Percentiles rank a stretch among this genome's conserved stretches.
Conservation (phyloP, 148 eudicot species). For the Tetragonia tetragonoides region DNA sequence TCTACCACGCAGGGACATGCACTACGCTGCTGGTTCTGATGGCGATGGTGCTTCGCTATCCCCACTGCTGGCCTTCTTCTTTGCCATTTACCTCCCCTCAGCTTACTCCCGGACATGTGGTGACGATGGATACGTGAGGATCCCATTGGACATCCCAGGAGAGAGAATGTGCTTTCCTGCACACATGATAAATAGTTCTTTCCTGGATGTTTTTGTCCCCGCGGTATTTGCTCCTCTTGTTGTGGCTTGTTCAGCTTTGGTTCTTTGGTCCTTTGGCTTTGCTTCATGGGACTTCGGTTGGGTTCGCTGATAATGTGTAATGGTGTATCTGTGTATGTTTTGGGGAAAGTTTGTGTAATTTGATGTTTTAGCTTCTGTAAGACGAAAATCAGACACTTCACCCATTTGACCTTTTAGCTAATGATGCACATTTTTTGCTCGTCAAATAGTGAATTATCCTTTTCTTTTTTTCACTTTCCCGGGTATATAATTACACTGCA, state of each 20-base stretch:
- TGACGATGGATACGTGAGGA: conserved; percentile 19
- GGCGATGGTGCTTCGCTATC: conserved; percentile 29
- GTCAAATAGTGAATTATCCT: too few species aligned
- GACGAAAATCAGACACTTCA: too few species aligned
- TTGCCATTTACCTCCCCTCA: conserved; percentile 18
- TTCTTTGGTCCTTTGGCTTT: conserved; percentile 24
- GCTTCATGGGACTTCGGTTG: neutral
- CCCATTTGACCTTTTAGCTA: too few species aligned
- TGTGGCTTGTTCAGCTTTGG: conserved; percentile 30
- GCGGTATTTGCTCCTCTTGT: conserved; percentile 29
- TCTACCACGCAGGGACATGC: conserved; percentile 32
- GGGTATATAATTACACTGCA: too few species aligned
- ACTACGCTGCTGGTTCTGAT: conserved; percentile 19
- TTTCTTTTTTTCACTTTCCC: too few species aligned
- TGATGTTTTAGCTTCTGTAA: too few species aligned
- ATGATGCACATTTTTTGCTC: too few species aligned
- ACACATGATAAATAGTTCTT: conserved; percentile 29
- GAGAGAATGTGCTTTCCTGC: conserved; percentile 39
- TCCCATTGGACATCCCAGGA: conserved; percentile 40
- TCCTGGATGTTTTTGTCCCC: conserved; percentile 32
- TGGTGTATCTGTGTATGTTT: too few species aligned
- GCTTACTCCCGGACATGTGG: conserved; percentile 22
- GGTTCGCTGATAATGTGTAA: too few species aligned
- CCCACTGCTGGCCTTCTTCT: conserved; percentile 36
- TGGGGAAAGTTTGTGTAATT: too few species aligned